Percentiles rank a stretch among this genome's conserved stretches.
These are phyloP conservation scores for Barnettozyma populi DNA, from an alignment of 805 yeast species.

Conservation along the genomic window DNA sequence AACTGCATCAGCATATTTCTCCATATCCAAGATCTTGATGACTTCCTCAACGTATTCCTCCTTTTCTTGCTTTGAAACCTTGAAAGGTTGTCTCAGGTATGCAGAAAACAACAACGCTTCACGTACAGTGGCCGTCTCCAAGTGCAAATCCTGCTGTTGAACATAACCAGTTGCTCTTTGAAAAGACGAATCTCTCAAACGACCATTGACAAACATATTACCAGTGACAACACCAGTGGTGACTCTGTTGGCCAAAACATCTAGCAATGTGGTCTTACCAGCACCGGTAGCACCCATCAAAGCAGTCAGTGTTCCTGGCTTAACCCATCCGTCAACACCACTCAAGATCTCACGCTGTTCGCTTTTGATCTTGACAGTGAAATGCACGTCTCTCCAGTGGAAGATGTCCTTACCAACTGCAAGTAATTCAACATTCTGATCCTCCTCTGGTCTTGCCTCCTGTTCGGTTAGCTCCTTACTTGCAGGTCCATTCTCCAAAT, in stretches of 20 bases:
- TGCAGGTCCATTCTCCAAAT: conserved; percentile 24
- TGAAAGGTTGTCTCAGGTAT: conserved; percentile 55
- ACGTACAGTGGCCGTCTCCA: conserved; percentile 63
- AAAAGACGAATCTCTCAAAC: conserved; percentile 53
- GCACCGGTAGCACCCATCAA: conserved; percentile 78
- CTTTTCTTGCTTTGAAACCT: conserved; percentile 49
- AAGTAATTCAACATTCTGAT: conserved; percentile 24
- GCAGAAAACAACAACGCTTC: conserved; percentile 69
- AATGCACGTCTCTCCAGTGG: conserved; percentile 75
- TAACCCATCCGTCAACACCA: conserved; percentile 75
- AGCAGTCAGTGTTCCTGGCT: conserved; percentile 78
- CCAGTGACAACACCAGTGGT: conserved; percentile 68
- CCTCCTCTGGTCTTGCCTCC: conserved; percentile 5
- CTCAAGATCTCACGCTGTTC: conserved; percentile 56
- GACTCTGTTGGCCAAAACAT: conserved; percentile 65
- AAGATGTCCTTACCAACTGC: conserved; percentile 45
- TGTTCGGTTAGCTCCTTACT: conserved; percentile 24
- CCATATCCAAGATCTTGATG: conserved; percentile 59
- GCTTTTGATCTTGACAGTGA: conserved; percentile 57
- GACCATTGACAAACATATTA: conserved; percentile 62
- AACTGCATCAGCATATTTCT: conserved; percentile 60
- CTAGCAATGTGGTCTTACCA: conserved; percentile 71
- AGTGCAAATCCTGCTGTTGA: conserved; percentile 72
- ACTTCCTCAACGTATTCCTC: conserved; percentile 60
- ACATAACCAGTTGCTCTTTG: conserved; percentile 53